Evolutionary conservation across 768 basidiomycete genomes (phyloP), one percentile per base, ranked within the genome.

Genomic region (Lanmaoa rubissima): DNA sequence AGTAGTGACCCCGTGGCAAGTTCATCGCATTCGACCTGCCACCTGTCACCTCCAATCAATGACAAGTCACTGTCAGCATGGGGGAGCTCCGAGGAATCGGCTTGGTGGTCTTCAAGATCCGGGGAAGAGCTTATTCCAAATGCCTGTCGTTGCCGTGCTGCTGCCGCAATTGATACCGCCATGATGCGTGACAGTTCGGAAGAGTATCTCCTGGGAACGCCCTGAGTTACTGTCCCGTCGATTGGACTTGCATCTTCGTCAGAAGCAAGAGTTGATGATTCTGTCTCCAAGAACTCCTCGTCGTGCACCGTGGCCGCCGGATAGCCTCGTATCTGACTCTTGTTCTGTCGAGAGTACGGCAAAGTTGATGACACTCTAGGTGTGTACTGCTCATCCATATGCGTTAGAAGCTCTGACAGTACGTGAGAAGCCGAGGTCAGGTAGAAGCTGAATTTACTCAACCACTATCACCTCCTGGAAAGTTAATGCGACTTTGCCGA

Each of bases 61-160:
- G 81, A 82, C 50, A 76, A 52, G 19, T 79, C 77, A 48, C 83
- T 84, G 17, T 82, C 80, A 3, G 73, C 68, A 43, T 75, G 76
- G 7, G 78, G 57, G 32, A 70, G 53, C 26, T 51, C 48, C 21
- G 55, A 48, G 39, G 52, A 46, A 28, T 47, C 43, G 8, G 54
- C 40, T 13, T 34, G 48, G 21, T 47, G 48, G 11, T 45, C 54
- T 28, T 55, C 54, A 17, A 55, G 35, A 31, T 54, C 58, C 10
- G 73, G 70, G 4, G 81, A 80, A 3, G 77, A 71, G 5, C 75
- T 76, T 45, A 84, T 79, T 6, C 83, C 83, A 59, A 82, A 79
- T n/a, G 78, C 80, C 57, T 73, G 72, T 42, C 79, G 71, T 60
- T 82, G 79, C 14, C 76, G 74, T 42, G 76, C 76, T 34, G 79